Evolutionary conservation across 2,329 filamentous ascomycete genomes (phyloP), one percentile per base, ranked within the genome.

Genomic region (Scleromitrula shiraiana): DNA sequence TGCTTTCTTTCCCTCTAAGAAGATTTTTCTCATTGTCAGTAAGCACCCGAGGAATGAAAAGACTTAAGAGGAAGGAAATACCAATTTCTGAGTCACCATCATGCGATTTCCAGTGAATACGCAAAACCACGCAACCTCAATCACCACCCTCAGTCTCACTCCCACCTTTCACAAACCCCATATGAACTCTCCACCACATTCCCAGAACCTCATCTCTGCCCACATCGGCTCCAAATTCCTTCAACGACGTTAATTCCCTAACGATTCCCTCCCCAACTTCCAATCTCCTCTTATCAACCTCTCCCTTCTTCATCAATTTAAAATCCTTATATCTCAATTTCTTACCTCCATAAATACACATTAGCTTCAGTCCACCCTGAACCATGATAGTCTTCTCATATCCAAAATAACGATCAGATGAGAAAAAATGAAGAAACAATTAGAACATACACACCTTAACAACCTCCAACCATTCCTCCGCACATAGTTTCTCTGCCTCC

Each of bases 401-500:
- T n/a, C n/a, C n/a, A n/a, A n/a, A n/a, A n/a, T n/a, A n/a, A n/a
- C n/a, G n/a, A n/a, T n/a, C n/a, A n/a, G n/a, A n/a, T n/a, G n/a
- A n/a, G n/a, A n/a, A n/a, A n/a, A n/a, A n/a, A n/a, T n/a, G n/a
- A n/a, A n/a, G n/a, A n/a, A n/a, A n/a, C n/a, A n/a, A n/a, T n/a
- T n/a, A 17, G 10, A 1, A 29, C 5, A 19, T 19, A 51, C 56
- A 29, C 41, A 61, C 60, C 36, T 55, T 51, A 20, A 62, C 58
- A 22, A 57, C 53, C 3, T 57, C 53, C 33, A 59, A 26, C 60
- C 60, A 62, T 19, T 57, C 55, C n/a, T 38, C 30, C 4, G 52
- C 55, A 4, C 45, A 30, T 22, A 41, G 43, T 23, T 52, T 46
- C 55, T 46, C 43, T 17, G 53, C 50, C 55, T 87, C 82, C 41